phyloP scores from a whole-genome alignment of 345 rosid species.

The Odontarrhena argentea region DNA sequence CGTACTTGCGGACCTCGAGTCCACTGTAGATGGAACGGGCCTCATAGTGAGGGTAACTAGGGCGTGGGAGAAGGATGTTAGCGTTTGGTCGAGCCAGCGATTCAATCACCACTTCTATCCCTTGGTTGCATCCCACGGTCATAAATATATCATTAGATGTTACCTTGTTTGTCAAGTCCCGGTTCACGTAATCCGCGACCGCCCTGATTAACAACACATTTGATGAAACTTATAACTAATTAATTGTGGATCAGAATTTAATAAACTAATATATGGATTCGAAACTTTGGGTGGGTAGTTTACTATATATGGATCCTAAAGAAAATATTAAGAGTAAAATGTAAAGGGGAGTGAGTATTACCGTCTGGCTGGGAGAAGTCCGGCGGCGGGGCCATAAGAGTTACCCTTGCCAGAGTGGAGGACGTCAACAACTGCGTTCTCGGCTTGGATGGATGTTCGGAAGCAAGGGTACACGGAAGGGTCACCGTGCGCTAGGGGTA shows the following conservation, averaged over 20 bases:
- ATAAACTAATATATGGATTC: neutral
- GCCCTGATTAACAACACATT: constrained; percentile 47
- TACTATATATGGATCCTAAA: too few relatives aligned
- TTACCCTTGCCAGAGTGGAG: constrained; percentile 55
- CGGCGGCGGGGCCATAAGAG: constrained; percentile 47
- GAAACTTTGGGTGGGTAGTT: too few relatives aligned
- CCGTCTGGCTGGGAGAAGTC: constrained; percentile 66
- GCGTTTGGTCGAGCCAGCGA: constrained; percentile 63
- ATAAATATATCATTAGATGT: constrained; percentile 53
- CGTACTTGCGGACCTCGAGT: constrained; percentile 62
- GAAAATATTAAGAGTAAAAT: neutral
- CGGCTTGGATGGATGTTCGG: constrained; percentile 51
- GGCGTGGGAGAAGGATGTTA: constrained; percentile 68
- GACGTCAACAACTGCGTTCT: constrained; percentile 54
- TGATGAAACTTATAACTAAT: constrained; percentile 1
- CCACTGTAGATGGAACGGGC: constrained; percentile 43
- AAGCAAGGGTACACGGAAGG: constrained; percentile 65
- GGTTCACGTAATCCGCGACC: constrained; percentile 59
- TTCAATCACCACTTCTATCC: constrained; percentile 50
- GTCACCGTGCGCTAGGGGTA: constrained; percentile 70
- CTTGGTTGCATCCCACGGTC: constrained; percentile 67
- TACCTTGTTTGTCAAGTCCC: constrained; percentile 60
- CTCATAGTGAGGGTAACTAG: constrained; percentile 65
- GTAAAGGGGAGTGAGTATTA: constrained; percentile 2
- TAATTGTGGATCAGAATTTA: neutral